These are phyloP conservation scores for Echinochloa phyllopogon DNA, from an alignment of 176 grass and related monocot genomes.

Conservation along the genomic window DNA sequence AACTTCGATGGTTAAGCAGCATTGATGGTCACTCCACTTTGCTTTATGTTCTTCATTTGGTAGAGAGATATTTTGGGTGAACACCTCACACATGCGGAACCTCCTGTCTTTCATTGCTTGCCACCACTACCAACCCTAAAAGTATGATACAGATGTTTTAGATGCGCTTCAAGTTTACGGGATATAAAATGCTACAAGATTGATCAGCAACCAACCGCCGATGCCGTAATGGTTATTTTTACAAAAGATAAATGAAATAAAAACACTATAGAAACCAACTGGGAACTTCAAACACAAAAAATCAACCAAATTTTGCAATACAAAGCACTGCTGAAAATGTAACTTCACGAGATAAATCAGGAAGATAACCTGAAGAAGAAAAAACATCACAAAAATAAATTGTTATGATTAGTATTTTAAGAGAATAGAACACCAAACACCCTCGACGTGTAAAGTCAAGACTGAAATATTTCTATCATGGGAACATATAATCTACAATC, in stretches of 20 bases:
- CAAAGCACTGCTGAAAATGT: background rate
- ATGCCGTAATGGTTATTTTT: background rate
- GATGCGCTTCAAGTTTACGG: background rate
- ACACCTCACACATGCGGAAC: background rate
- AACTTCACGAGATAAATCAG: slow-evolving; percentile 9
- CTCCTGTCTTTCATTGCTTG: background rate
- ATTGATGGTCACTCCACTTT: slow-evolving; percentile 4
- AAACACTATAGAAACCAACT: background rate
- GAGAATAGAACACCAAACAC: background rate
- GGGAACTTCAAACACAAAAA: background rate
- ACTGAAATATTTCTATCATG: background rate
- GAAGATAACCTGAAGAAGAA: background rate
- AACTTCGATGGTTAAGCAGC: slow-evolving; percentile 31
- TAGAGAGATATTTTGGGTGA: slow-evolving; percentile 11
- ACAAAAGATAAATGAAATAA: background rate
- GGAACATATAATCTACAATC: slow-evolving; percentile 12
- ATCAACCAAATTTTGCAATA: background rate
- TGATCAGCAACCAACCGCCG: background rate
- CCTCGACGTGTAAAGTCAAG: background rate
- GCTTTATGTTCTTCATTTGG: background rate
- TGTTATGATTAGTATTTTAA: background rate
- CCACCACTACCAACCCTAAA: background rate
- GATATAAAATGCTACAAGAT: slow-evolving; percentile 23
- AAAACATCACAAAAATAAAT: background rate
- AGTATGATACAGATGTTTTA: background rate